Evolutionary conservation across 2,329 filamentous ascomycete species (phyloP), one percentile per base, ranked within the genome.

Genomic region (Emydomyces testavorans): DNA sequence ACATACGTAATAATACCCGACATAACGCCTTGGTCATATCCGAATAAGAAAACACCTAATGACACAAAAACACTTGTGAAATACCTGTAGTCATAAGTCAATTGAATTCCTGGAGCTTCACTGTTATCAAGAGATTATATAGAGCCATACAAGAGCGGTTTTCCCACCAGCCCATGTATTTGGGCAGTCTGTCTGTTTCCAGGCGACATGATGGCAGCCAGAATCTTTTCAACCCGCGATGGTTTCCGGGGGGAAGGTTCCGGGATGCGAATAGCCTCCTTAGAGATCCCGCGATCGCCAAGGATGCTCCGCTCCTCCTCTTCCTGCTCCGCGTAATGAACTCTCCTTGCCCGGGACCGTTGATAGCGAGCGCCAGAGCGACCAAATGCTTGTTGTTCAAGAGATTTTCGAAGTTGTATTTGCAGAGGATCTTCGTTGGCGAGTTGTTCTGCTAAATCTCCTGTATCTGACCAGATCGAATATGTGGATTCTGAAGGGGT

Each of bases 111-210:
- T 20, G 24, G 21, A 28, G 52, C 11, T 13, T 60, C 64, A 69
- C 26, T 28, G 26, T 28, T 11, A 6, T 15, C 21, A 28, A 26
- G 55, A 28, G 20, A 18, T 0, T 26, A 10, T 29, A 28, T 26
- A 23, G 31, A 48, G 18, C 66, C 79, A 59, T 78, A 95, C 83
- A 98, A 78, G 61, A 98, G 75, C 68, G 90, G 82, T 74, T 93
- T 94, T 71, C 92, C 92, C 60, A 93, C 94, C 58, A 98, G 78
- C 74, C 92, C 92, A 71, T 92, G 85, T 60, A 87, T 82, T 63
- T 83, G 80, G 62, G 77, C 74, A 57, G 80, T 77, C 55, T 72
- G 72, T 46, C 73, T 68, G 65, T 85, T 80, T 63, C 81, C 80
- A 57, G 77, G 77, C 52, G 87, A 80, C 89, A 98, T 95, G 76